Base-by-base conservation (phyloP, 2,329 filamentous ascomycete species). In the Pezicula rhizophila region DNA sequence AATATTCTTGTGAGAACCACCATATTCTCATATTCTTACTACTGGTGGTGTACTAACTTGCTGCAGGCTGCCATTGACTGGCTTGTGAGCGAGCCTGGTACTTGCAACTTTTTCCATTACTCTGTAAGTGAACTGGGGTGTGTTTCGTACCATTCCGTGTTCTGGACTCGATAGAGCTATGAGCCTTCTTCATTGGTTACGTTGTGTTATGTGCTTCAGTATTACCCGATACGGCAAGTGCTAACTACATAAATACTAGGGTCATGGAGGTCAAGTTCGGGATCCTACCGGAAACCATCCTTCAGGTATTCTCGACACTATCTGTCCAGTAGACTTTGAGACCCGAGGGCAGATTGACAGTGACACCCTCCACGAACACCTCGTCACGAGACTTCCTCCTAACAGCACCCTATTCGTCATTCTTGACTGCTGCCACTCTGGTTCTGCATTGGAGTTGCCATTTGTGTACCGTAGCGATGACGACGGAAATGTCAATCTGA, bases 391-490 rank as follows among this genome's bases (percentile, higher is more conserved):
- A 1, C 67, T 82, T 62, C 70, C 75, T 18, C 69, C 74, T 0
- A 68, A 65, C 11, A 74, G 72, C 53, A 73, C 73, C 1, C 66
- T 80, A 12, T 78, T 77, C 58, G 71, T 79, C 54, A 64, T 82
- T 25, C 75, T 83, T 56, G 79, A 83, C 60, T 82, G 79, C 63
- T 83, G 79, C 57, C 79, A 82, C 61, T 78, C 75, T 2, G 79
- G 79, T 26, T 79, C 77, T 1, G 78, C 77, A 0, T 69, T 79
- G 37, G 79, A 82, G 50, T 63, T 83, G 1, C 79, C 79, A 0
- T 82, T 68, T 51, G 74, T 82, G 17, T 82, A 77, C 59, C 75
- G 76, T 20, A 70, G 71, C 3, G 77, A 82, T 55, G 70, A 70
- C 23, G 73, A 80, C 10, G 79, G 79, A 37, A 76, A 78, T 49